Evolutionary conservation across 1,284 basidiomycete species (phyloP), one percentile per base, ranked within the genome.

Genomic region (Moesziomyces antarcticus): DNA sequence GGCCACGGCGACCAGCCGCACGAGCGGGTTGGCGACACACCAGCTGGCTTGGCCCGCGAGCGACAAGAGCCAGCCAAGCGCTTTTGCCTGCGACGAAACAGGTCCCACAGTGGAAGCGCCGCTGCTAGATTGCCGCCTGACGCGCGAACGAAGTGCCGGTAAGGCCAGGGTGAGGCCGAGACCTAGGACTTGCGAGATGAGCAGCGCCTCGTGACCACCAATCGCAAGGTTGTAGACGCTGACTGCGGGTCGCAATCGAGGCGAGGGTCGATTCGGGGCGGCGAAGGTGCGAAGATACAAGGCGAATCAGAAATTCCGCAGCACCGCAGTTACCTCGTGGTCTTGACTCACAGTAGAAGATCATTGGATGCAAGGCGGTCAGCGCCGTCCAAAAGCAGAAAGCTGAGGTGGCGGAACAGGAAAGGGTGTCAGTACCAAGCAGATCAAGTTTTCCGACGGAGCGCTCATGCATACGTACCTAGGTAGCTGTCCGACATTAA

Each of bases 351-450:
- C 93, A 94, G 85, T 94, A 97, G 86, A 96, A 97, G 7, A 97
- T 88, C 41, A 91, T 91, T 0, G 92, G 90, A 10, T 91, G 89
- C 21, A 97, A 88, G 1, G 90, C 89, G 1, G 94, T 95, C 79
- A 93, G 89, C 43, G 92, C 87, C 0, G 94, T 92, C 93, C 93
- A 96, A 82, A 92, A 94, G 18, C 92, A 87, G 73, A 91, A 92
- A 1, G 91, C 93, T 93, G 78, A 54, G 46, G 24, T 45, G 21
- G 33, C 10, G 16, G 48, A 33, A 55, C 24, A 9, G 21, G 37
- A 49, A 22, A 7, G 48, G 20, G 16, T 21, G 49, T 58, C 43
- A 58, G 35, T 22, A 33, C 5, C 5, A 21, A 10, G 46, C 2
- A 11, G 33, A 37, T 14, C 10, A 37, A 24, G 43, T n/a, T 25